Base-by-base conservation (phyloP, 805 yeast species). In the Lipomyces anomalus region DNA sequence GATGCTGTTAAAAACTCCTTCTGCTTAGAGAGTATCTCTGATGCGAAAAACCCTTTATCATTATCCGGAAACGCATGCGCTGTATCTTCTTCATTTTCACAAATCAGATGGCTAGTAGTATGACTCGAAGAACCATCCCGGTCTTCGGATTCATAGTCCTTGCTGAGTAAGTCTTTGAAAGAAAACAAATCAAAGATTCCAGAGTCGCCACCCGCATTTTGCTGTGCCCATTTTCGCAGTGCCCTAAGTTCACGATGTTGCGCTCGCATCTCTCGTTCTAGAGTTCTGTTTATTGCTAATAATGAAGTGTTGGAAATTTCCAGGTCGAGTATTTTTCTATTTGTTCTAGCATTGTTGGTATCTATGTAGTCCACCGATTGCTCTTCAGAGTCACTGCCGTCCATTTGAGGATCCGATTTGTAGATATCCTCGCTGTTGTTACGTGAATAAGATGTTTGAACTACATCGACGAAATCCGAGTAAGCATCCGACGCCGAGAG, bases 291-390 rank as follows among this genome's bases (percentile, higher is more conserved):
- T 22, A 61, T 47, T 2, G 57, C 48, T 32, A 57, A 36, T 29
- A 61, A 45, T 16, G 63, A 59, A 18, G 55, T 39, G 47, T 61
- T 61, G 16, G 64, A 52, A n/a, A 61, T 58, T 36, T 61, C 63
- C 24, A 61, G 43, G 38, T 61, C 65, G 43, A 54, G 39, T n/a
- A 61, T 52, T 40, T 57, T 61, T 4, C 65, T 46, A 23, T 57
- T 48, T 3, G 38, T 38, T 2, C 55, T 40, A 17, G 55, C 53
- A 3, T 47, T 34, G 21, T 41, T 52, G 5, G 46, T 26, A 13
- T 26, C 30, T 13, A 13, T 9, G 30, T 9, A 26, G 11, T 13
- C 30, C 11, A 13, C 11, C 30, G 30, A 9, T 9, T 26, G 11
- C 30, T 9, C 30, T 9, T 26, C 30, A 9, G 30, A 26, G 30